Percentiles rank a stretch among this genome's conserved stretches.
Evolutionary conservation across 192 early-diverging fungal genomes (phyloP).

Genomic region (Umbelopsis sp.): DNA sequence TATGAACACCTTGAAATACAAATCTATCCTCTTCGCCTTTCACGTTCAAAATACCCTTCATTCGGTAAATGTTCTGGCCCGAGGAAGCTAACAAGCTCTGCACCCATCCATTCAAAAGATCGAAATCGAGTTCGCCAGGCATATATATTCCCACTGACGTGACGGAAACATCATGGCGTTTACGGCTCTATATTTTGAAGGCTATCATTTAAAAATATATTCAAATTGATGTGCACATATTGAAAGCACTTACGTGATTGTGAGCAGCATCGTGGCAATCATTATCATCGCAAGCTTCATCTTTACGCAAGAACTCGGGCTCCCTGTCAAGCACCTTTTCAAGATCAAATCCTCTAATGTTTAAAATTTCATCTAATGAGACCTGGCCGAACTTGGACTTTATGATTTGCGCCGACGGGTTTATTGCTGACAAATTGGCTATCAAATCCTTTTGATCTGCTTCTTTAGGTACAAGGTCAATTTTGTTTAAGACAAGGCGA

Average conservation of each 20-base stretch:
- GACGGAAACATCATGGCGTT: conserved; percentile 13
- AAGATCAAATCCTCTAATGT: conserved; percentile 29
- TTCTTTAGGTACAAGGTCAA: conserved; percentile 29
- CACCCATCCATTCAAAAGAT: conserved; percentile 25
- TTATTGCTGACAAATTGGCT: conserved; percentile 6
- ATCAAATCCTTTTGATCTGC: neutral
- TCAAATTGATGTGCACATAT: no score
- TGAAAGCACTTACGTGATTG: conserved; percentile 1
- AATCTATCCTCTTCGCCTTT: conserved; percentile 32
- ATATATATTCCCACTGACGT: conserved; percentile 31
- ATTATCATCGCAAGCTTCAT: neutral
- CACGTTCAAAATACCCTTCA: conserved; percentile 36
- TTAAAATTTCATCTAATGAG: conserved; percentile 19
- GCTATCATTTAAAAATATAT: neutral
- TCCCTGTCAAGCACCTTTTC: conserved; percentile 17
- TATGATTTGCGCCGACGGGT: conserved; percentile 14
- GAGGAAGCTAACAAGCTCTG: conserved; percentile 11
- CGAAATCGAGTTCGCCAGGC: conserved; percentile 25
- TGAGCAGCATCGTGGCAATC: neutral
- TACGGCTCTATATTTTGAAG: neutral
- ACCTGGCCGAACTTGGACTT: conserved; percentile 25
- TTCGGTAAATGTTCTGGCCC: conserved; percentile 32
- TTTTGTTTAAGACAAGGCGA: conserved; percentile 38
- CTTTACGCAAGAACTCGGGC: conserved; percentile 9
- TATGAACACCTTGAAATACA: conserved; percentile 42